phyloP scores from a whole-genome alignment of 2,329 filamentous ascomycete species.

The Talaromyces funiculosus region DNA sequence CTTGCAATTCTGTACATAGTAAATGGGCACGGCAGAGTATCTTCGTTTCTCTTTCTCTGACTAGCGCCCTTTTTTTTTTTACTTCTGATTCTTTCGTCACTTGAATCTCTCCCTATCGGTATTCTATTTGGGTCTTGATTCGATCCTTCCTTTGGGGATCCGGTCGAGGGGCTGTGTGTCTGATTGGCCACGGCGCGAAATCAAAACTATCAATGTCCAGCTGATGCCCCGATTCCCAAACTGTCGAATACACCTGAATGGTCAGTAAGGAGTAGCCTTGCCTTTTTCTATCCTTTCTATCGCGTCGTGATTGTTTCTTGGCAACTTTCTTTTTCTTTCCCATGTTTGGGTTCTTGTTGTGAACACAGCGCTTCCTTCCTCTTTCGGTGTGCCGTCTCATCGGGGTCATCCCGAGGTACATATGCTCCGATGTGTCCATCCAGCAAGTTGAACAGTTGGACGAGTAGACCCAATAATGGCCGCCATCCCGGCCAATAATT shows the following conservation, averaged over 20 bases:
- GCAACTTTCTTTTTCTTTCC: background rate
- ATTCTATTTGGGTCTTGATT: conserved; percentile 3
- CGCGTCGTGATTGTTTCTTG: too few relatives aligned
- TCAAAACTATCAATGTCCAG: background rate
- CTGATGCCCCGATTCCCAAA: background rate
- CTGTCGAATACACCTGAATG: background rate
- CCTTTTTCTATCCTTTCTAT: too few relatives aligned
- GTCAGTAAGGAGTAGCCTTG: background rate
- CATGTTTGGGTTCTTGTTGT: background rate
- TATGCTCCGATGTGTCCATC: background rate
- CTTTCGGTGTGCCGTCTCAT: background rate
- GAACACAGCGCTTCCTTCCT: background rate
- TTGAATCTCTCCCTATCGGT: too few relatives aligned
- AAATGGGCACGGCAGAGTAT: conserved; percentile 9
- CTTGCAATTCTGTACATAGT: background rate
- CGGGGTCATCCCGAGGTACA: background rate
- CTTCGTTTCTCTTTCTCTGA: background rate
- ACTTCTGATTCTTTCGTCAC: background rate
- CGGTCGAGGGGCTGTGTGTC: too few relatives aligned
- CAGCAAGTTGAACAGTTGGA: background rate
- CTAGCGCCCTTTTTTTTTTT: background rate
- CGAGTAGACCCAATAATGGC: background rate
- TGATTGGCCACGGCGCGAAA: background rate
- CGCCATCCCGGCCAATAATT: background rate
- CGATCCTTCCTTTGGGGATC: too few relatives aligned